A percentile compares a stretch with the other conserved stretches of the same genome.
Conservation (phyloP, 495 filamentous ascomycete genomes). For the Penicillium waksmanii region DNA sequence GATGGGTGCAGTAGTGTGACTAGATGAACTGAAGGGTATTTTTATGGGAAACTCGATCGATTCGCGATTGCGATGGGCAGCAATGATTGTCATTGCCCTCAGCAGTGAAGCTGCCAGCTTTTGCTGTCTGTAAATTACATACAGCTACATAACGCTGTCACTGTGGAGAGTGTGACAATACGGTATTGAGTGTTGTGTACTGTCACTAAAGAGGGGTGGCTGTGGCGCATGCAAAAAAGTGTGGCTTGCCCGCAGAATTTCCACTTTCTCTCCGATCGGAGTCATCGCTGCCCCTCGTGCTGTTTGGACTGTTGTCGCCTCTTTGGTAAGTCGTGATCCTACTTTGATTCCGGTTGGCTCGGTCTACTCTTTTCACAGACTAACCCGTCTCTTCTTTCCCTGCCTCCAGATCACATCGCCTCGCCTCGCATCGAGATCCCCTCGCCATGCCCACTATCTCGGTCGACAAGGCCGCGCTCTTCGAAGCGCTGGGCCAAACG, state of each 20-base stretch:
- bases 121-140: constrained; percentile 29
- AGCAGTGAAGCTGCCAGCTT: no score
- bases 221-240: constrained; percentile 20
- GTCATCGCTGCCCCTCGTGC: constrained; percentile 24
- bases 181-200: constrained; percentile 12
- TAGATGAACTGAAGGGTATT: no score
- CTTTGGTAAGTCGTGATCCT: constrained; percentile 1
- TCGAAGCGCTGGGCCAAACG: constrained; percentile 86
- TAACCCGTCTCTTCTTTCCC: neutral
- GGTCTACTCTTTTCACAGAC: neutral
- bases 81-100: no score
- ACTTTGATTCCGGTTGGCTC: neutral
- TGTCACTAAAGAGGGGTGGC: constrained; percentile 25
- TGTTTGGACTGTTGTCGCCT: neutral
- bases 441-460: constrained; percentile 80
- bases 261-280: constrained; percentile 22
- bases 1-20: no score
- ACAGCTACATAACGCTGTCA: constrained; percentile 1
- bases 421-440: constrained; percentile 30
- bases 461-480: constrained; percentile 94
- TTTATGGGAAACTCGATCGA: no score
- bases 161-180: constrained; percentile 21
- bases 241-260: constrained; percentile 36
- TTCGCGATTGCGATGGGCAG: no score
- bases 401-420: constrained; percentile 19